Evolutionary conservation across 2,329 filamentous ascomycete species (phyloP).

Genomic region (Magnaporthiopsis rhizophila): DNA sequence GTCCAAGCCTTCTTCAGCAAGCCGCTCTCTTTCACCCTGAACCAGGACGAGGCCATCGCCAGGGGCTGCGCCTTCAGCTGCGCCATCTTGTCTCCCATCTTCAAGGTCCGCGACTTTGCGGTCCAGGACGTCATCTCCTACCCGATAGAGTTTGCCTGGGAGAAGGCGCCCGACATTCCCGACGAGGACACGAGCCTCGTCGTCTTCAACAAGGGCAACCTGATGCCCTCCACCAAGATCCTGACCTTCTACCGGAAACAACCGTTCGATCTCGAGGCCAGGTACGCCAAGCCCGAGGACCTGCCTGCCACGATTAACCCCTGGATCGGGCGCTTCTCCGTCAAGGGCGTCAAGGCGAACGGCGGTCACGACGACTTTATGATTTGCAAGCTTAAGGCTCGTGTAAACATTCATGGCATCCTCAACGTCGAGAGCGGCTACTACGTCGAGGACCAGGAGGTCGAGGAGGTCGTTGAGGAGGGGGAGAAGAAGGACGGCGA

Average conservation of each 20-base stretch:
- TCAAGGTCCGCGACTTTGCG: slow-evolving; percentile 96
- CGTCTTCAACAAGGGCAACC: slow-evolving; percentile 95
- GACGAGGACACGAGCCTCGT: slow-evolving; percentile 96
- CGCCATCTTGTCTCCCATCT: slow-evolving; percentile 92
- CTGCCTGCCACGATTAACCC: slow-evolving; percentile 86
- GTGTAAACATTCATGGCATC: slow-evolving; percentile 92
- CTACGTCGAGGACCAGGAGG: slow-evolving; percentile 95
- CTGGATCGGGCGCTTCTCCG: slow-evolving; percentile 95
- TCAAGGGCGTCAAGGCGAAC: slow-evolving; percentile 86
- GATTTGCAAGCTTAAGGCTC: slow-evolving; percentile 99
- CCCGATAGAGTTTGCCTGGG: slow-evolving; percentile 97
- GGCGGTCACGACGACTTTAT: slow-evolving; percentile 95
- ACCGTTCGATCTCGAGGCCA: slow-evolving; percentile 90
- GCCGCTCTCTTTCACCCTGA: slow-evolving; percentile 87
- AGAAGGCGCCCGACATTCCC: slow-evolving; percentile 95
- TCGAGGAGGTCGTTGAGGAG: slow-evolving; percentile 60
- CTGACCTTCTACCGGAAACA: slow-evolving; percentile 99
- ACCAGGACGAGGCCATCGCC: slow-evolving; percentile 95
- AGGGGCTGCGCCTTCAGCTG: slow-evolving; percentile 96
- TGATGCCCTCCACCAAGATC: slow-evolving; percentile 97
- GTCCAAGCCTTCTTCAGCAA: slow-evolving; percentile 92
- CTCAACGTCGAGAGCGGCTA: slow-evolving; percentile 96
- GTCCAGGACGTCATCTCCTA: slow-evolving; percentile 97
- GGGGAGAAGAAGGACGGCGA: slow-evolving; percentile 60
- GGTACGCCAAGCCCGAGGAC: slow-evolving; percentile 78